A percentile compares a stretch with the other conserved stretches of the same genome.
Conservation (phyloP, 257 asterid species). For the Solanum phureja region DNA sequence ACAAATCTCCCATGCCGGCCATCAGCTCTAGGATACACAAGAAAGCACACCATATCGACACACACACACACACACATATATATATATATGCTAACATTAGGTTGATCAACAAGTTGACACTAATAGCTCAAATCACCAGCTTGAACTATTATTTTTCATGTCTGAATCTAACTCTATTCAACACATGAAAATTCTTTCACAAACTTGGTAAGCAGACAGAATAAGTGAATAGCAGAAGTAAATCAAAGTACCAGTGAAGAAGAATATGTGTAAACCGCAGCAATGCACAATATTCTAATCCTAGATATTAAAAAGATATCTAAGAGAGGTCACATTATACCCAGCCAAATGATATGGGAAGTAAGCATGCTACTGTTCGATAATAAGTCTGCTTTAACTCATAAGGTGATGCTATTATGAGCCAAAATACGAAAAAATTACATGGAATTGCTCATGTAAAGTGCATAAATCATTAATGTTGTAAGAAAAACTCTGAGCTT, state of each 20-base stretch:
- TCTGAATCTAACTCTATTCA: neutral
- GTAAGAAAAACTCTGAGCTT: conserved; percentile 23
- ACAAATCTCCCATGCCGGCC: neutral
- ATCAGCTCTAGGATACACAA: neutral
- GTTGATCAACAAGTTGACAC: neutral
- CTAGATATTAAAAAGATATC: neutral
- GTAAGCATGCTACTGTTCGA: neutral
- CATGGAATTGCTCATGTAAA: neutral
- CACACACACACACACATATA: neutral
- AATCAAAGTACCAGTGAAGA: neutral
- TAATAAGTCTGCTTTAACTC: neutral
- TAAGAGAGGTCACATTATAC: neutral
- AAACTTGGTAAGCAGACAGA: neutral
- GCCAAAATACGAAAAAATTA: neutral
- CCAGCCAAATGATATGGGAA: neutral
- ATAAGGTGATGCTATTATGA: neutral
- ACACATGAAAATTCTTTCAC: neutral
- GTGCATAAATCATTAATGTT: neutral
- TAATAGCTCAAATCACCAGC: neutral
- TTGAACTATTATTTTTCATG: neutral
- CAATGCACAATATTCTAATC: neutral
- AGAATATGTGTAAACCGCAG: neutral
- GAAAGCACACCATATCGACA: neutral
- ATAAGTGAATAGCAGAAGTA: neutral
- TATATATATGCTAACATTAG: neutral